phyloP scores from a whole-genome alignment of 306 rosid species.

The Cajanus cajan region DNA sequence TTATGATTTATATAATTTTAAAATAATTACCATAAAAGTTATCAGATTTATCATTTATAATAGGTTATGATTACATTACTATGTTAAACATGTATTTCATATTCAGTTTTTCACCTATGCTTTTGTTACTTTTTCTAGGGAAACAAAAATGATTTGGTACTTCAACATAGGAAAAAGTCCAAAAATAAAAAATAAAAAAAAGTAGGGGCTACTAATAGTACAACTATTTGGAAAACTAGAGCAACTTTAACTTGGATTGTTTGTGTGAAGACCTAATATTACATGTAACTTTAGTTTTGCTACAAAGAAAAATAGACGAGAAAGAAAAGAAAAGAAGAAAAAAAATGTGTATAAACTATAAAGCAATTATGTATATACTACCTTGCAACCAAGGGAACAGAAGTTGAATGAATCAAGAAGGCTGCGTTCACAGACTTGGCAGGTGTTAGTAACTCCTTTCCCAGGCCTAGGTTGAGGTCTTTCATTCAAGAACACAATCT shows the following conservation, averaged over 20 bases:
- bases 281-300: neutral
- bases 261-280: no score
- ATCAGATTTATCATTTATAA: no score
- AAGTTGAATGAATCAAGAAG: constrained; percentile 66
- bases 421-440: constrained; percentile 57
- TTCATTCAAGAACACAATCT: constrained; percentile 67
- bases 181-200: neutral
- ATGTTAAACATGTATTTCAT: neutral
- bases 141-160: neutral
- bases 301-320: neutral
- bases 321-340: neutral
- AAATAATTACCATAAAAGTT: no score
- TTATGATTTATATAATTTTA: no score
- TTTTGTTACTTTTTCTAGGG: neutral
- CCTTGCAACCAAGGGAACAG: constrained; percentile 81
- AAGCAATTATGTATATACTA: neutral
- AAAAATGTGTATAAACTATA: neutral
- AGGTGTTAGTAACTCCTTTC: constrained; percentile 62
- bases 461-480: constrained; percentile 72
- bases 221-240: neutral
- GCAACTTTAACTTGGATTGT: neutral
- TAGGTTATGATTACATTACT: no score
- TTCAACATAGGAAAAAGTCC: neutral
- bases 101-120: neutral
- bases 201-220: neutral